A percentile compares a stretch with the other conserved stretches of the same genome.
Evolutionary conservation across 306 rosid species (phyloP).

Genomic region (Arachis hypogaea): DNA sequence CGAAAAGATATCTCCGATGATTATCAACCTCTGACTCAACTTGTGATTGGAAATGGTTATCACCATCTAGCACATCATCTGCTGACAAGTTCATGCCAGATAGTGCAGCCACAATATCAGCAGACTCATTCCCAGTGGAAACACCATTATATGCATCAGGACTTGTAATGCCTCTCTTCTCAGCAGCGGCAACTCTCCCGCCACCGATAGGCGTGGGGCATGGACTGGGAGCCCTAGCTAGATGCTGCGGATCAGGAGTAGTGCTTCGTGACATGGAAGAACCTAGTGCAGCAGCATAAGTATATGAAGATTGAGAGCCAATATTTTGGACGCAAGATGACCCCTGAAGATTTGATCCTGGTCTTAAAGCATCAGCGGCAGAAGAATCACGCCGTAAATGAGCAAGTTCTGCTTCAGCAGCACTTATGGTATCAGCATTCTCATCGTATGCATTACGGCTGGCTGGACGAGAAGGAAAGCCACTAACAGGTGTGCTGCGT

Average conservation of each 20-base stretch:
- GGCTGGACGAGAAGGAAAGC: slow-evolving; percentile 85
- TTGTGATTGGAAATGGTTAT: slow-evolving; percentile 65
- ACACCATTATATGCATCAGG: slow-evolving; percentile 68
- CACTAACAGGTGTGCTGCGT: slow-evolving; percentile 55
- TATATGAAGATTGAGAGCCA: slow-evolving; percentile 65
- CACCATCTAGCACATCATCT: slow-evolving; percentile 59
- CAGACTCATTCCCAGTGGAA: slow-evolving; percentile 72
- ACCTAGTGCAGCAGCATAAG: slow-evolving; percentile 90
- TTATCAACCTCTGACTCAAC: slow-evolving; percentile 63
- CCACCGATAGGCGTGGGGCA: slow-evolving; percentile 90
- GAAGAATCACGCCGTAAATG: slow-evolving; percentile 55
- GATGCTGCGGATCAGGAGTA: slow-evolving; percentile 88
- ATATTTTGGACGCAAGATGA: slow-evolving; percentile 66
- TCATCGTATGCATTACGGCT: slow-evolving; percentile 91
- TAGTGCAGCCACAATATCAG: slow-evolving; percentile 75
- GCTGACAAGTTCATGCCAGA: slow-evolving; percentile 80
- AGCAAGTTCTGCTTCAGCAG: slow-evolving; percentile 69
- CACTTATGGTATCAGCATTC: slow-evolving; percentile 57
- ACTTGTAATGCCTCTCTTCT: slow-evolving; percentile 71
- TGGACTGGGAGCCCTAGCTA: slow-evolving; percentile 95
- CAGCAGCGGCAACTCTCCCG: slow-evolving; percentile 64
- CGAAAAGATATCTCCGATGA: slow-evolving; percentile 70
- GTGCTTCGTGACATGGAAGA: slow-evolving; percentile 86
- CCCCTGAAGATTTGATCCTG: slow-evolving; percentile 68
- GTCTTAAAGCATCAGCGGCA: slow-evolving; percentile 50